Conservation (phyloP, 306 rosid species). For the Ochetophila trinervis region DNA sequence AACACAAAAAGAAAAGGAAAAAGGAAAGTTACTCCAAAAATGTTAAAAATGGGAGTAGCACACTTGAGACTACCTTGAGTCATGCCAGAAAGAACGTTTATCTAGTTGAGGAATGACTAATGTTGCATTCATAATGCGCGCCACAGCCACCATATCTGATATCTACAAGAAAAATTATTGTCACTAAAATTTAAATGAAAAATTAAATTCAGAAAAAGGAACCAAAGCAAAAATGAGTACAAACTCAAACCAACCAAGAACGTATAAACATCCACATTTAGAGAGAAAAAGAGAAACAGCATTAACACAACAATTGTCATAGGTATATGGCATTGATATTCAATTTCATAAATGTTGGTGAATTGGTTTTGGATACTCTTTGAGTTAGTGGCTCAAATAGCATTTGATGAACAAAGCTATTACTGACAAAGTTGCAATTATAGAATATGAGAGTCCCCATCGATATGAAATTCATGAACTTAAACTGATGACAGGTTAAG, state of each 20-base stretch:
- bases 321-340: too few species aligned
- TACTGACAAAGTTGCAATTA: too few species aligned
- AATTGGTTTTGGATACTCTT: too few species aligned
- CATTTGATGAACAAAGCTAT: too few species aligned
- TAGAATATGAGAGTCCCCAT: too few species aligned
- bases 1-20: neutral
- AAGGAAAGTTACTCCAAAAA: conserved; percentile 16
- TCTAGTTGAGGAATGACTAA: conserved; percentile 88
- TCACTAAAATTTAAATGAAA: conserved; percentile 11
- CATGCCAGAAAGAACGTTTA: conserved; percentile 91
- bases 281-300: neutral
- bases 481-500: too few species aligned
- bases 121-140: conserved; percentile 84
- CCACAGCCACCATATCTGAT: conserved; percentile 94
- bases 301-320: neutral
- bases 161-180: conserved; percentile 46
- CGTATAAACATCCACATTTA: neutral
- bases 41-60: conserved; percentile 10
- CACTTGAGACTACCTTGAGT: conserved; percentile 54
- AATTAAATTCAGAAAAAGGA: neutral
- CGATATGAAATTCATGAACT: too few species aligned
- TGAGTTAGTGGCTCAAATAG: too few species aligned
- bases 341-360: too few species aligned
- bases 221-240: neutral
- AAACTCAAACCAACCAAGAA: neutral